Conservation (phyloP, 768 basidiomycete species). For the Kwoniella sp. region DNA sequence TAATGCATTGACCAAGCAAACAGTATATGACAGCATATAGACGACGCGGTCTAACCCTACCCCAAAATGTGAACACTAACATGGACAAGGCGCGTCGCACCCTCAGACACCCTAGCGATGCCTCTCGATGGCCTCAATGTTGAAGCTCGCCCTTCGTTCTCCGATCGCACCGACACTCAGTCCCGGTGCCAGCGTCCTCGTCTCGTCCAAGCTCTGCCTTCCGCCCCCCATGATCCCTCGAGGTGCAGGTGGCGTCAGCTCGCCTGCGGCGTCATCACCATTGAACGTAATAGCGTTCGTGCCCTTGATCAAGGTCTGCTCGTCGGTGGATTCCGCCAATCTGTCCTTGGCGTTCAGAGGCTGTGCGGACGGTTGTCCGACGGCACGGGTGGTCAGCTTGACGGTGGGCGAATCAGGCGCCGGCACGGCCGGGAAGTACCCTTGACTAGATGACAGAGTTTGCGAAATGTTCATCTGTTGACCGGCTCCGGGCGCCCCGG, state of each 20-base stretch:
- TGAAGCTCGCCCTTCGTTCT: neutral
- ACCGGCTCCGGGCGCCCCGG: conserved; percentile 7
- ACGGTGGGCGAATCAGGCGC: conserved; percentile 15
- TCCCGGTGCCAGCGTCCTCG: neutral
- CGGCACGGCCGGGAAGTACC: conserved; percentile 19
- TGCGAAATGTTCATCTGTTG: conserved; percentile 9
- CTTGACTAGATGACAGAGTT: conserved; percentile 5
- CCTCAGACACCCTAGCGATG: too few species aligned
- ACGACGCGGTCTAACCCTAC: too few species aligned
- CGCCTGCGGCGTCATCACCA: neutral
- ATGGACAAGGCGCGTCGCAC: too few species aligned
- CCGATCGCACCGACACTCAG: neutral
- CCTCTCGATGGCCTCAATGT: too few species aligned
- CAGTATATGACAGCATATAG: too few species aligned
- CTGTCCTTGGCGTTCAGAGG: conserved; percentile 1
- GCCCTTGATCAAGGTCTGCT: neutral
- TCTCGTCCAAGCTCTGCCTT: neutral
- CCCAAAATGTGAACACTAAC: too few species aligned
- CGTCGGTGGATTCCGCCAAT: neutral
- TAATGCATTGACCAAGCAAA: too few species aligned
- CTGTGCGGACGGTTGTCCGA: neutral
- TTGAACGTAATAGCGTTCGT: neutral
- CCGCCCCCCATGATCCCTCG: neutral
- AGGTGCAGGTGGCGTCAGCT: neutral
- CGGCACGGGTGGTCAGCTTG: too few species aligned